These are phyloP conservation scores for Leccinum disarticulatum DNA, from an alignment of 768 basidiomycete genomes.

Conservation along the genomic window DNA sequence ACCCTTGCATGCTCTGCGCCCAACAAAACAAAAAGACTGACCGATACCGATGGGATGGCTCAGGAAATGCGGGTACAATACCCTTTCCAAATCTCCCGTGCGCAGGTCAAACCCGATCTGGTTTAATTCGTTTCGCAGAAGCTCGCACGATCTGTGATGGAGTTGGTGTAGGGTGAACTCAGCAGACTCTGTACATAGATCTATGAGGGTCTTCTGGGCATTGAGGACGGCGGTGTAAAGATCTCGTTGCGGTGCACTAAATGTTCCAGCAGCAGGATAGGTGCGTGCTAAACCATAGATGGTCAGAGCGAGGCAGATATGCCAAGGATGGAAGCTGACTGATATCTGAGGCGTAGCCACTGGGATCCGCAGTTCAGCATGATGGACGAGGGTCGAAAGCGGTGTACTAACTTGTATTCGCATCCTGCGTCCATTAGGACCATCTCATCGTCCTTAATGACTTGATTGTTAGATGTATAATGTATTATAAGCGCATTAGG, in stretches of 20 bases:
- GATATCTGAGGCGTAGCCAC: constrained; percentile 94
- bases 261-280: constrained; percentile 81
- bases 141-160: constrained; percentile 67
- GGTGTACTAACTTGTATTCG: constrained; percentile 71
- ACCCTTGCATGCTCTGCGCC: constrained; percentile 1
- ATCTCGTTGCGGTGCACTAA: constrained; percentile 76
- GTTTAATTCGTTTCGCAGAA: constrained; percentile 69
- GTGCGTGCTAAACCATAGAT: constrained; percentile 61
- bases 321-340: constrained; percentile 46
- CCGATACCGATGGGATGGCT: constrained; percentile 92
- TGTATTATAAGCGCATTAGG: constrained; percentile 91
- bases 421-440: constrained; percentile 91
- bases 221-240: constrained; percentile 80
- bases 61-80: constrained; percentile 89
- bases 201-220: constrained; percentile 67
- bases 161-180: constrained; percentile 69
- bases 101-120: constrained; percentile 50
- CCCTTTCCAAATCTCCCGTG: constrained; percentile 60
- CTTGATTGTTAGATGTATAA: constrained; percentile 88
- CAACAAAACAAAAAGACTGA: constrained; percentile 32
- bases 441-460: constrained; percentile 68
- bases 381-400: background rate
- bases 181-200: constrained; percentile 55
- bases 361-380: constrained; percentile 29
- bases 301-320: constrained; percentile 6